Conservation (phyloP, 176 grass and related monocot species). For the Dendrocalamus sinicus region DNA sequence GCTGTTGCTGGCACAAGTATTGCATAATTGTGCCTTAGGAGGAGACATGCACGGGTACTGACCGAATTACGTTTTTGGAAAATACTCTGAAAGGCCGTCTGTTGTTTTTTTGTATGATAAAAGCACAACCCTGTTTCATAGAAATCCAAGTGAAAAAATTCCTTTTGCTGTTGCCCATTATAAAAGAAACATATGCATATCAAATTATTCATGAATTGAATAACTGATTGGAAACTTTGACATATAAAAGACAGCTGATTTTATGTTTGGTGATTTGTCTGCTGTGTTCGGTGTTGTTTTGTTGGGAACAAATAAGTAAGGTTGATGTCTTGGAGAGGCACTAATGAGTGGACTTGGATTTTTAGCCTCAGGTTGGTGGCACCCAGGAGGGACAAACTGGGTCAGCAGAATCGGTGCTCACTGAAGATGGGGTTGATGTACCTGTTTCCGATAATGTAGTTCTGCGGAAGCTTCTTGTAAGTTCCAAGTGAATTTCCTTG, state of each 20-base stretch:
- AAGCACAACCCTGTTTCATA: not conserved
- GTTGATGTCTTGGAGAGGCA: not conserved
- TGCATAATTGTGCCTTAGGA: not conserved
- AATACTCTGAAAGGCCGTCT: not conserved
- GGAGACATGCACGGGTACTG: not conserved
- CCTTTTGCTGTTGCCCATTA: not conserved
- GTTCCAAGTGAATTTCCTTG: conserved; percentile 40
- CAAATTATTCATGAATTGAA: not conserved
- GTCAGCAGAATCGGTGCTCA: conserved; percentile 45
- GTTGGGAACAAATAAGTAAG: not conserved
- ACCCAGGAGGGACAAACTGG: conserved; percentile 44
- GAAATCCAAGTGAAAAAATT: not conserved
- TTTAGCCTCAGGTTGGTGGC: conserved; percentile 43
- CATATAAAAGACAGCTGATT: not conserved
- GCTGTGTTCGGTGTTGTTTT: not conserved
- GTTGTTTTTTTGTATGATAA: not conserved
- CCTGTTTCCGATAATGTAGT: conserved; percentile 60
- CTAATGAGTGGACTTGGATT: conserved; percentile 34
- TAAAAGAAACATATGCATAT: not conserved
- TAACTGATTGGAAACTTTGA: not conserved
- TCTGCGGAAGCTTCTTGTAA: conserved; percentile 96
- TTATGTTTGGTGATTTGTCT: not conserved
- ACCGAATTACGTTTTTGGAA: not conserved
- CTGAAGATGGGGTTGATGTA: conserved; percentile 47
- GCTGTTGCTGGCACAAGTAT: not conserved